Percentiles rank a stretch among this genome's conserved stretches.
phyloP scores from a whole-genome alignment of 2,329 filamentous ascomycete species.

The Diaporthe humulicola region DNA sequence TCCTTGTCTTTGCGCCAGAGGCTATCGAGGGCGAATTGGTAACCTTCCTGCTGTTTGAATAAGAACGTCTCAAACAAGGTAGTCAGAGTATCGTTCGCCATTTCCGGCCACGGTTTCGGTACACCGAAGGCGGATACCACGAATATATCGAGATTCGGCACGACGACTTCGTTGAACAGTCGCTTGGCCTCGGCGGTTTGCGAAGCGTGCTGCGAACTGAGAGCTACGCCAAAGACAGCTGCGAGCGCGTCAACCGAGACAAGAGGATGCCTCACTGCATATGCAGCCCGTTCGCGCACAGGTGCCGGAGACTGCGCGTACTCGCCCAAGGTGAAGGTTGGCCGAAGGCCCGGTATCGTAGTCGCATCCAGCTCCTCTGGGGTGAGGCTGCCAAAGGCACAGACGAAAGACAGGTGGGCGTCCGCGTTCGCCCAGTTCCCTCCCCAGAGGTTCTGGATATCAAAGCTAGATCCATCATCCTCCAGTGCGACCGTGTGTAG shows the following conservation, averaged over 20 bases:
- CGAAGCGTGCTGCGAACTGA: constrained; percentile 72
- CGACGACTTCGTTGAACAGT: constrained; percentile 75
- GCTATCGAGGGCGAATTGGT: constrained; percentile 91
- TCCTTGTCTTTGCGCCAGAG: constrained; percentile 91
- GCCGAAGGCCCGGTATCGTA: constrained; percentile 84
- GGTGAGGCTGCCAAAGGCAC: constrained; percentile 83
- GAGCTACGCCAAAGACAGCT: constrained; percentile 74
- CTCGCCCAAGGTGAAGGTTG: constrained; percentile 77
- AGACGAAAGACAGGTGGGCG: constrained; percentile 93
- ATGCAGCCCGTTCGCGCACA: constrained; percentile 65
- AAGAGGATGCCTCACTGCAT: constrained; percentile 85
- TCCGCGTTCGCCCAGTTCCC: constrained; percentile 88
- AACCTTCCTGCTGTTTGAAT: constrained; percentile 80
- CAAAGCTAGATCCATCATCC: constrained; percentile 70
- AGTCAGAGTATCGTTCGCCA: constrained; percentile 81
- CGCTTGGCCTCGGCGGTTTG: constrained; percentile 74
- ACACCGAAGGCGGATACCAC: constrained; percentile 83
- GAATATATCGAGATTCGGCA: constrained; percentile 83
- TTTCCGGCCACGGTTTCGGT: constrained; percentile 80
- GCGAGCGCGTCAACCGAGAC: constrained; percentile 89
- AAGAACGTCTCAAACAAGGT: constrained; percentile 88
- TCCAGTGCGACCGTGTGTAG: constrained; percentile 78
- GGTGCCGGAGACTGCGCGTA: constrained; percentile 64
- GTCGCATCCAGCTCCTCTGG: constrained; percentile 84
- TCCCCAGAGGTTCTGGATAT: constrained; percentile 92